A percentile compares a stretch with the other conserved stretches of the same genome.
These are phyloP conservation scores for Musa beccarii DNA, from an alignment of 176 grass and related monocot species.

Conservation along the genomic window DNA sequence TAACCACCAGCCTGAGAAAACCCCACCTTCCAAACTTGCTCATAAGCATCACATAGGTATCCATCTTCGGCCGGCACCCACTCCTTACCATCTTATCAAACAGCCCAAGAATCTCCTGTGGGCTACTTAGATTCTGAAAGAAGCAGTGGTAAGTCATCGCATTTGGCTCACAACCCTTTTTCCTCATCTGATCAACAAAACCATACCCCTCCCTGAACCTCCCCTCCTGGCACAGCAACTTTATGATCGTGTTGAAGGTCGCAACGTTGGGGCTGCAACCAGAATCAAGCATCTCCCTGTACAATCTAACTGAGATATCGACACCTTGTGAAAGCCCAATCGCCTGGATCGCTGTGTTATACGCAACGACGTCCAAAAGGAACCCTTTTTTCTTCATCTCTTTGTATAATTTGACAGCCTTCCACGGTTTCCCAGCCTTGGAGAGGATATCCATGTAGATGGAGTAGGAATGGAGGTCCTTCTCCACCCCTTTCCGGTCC, in stretches of 20 bases:
- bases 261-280: slow-evolving; percentile 49
- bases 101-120: slow-evolving; percentile 68
- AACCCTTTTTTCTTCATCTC: slow-evolving; percentile 57
- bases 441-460: slow-evolving; percentile 79
- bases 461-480: slow-evolving; percentile 90
- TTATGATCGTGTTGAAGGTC: slow-evolving; percentile 65
- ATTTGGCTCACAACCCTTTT: slow-evolving; percentile 42
- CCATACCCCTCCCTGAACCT: slow-evolving; percentile 75
- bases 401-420: slow-evolving; percentile 71
- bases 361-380: slow-evolving; percentile 37
- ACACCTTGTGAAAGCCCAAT: slow-evolving; percentile 53
- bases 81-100: slow-evolving; percentile 74
- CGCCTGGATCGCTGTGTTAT: slow-evolving; percentile 80
- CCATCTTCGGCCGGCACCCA: slow-evolving; percentile 65
- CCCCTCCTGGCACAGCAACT: slow-evolving; percentile 65
- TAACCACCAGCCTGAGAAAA: slow-evolving; percentile 63
- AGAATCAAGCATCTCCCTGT: slow-evolving; percentile 62
- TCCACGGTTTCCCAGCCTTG: slow-evolving; percentile 81
- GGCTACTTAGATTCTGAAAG: slow-evolving; percentile 66
- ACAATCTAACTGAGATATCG: slow-evolving; percentile 51
- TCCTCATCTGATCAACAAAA: slow-evolving; percentile 67
- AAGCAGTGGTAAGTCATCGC: slow-evolving; percentile 87
- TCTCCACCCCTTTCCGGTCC: slow-evolving; percentile 49
- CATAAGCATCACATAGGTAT: slow-evolving; percentile 91
- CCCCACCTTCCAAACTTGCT: slow-evolving; percentile 93